Conservation (phyloP, 208 protist genomes). For the Leishmania braziliensis region DNA sequence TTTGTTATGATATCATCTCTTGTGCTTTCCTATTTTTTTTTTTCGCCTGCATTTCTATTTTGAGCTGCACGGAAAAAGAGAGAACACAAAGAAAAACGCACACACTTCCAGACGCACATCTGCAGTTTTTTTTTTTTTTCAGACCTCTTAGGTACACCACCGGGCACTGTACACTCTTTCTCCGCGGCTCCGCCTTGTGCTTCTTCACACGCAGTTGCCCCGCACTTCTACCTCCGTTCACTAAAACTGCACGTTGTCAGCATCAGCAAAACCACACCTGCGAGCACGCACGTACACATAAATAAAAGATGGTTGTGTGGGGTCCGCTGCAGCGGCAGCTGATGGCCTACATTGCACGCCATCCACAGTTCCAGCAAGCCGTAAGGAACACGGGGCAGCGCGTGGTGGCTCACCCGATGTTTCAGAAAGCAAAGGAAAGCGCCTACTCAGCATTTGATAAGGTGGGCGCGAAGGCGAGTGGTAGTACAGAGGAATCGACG, state of each 20-base stretch:
- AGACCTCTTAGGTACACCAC: no score
- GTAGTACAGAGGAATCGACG: slow-evolving; percentile 2
- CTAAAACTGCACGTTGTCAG: not conserved
- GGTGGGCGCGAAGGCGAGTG: slow-evolving; percentile 2
- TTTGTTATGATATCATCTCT: not conserved
- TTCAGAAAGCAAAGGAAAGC: slow-evolving; percentile 26
- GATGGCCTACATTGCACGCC: slow-evolving; percentile 34
- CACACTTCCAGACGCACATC: not conserved
- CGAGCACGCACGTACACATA: not conserved
- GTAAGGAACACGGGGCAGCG: slow-evolving; percentile 33
- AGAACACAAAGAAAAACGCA: not conserved
- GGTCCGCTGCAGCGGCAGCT: slow-evolving; percentile 43
- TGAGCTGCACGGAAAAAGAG: not conserved
- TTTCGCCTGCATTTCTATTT: not conserved
- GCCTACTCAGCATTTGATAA: slow-evolving; percentile 21
- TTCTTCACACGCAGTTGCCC: not conserved
- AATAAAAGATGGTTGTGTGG: slow-evolving; percentile 1
- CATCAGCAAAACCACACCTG: not conserved
- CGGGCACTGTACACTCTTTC: slow-evolving; percentile 6
- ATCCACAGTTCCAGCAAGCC: slow-evolving; percentile 40
- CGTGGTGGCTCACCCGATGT: slow-evolving; percentile 22
- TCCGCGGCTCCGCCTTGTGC: not conserved
- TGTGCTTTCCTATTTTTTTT: not conserved
- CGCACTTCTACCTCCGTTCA: not conserved
- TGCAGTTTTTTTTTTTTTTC: not conserved